Percentiles rank a stretch among this genome's conserved stretches.
These are phyloP conservation scores for Penicillium nordicum DNA, from an alignment of 2,329 filamentous ascomycete genomes.

Conservation along the genomic window DNA sequence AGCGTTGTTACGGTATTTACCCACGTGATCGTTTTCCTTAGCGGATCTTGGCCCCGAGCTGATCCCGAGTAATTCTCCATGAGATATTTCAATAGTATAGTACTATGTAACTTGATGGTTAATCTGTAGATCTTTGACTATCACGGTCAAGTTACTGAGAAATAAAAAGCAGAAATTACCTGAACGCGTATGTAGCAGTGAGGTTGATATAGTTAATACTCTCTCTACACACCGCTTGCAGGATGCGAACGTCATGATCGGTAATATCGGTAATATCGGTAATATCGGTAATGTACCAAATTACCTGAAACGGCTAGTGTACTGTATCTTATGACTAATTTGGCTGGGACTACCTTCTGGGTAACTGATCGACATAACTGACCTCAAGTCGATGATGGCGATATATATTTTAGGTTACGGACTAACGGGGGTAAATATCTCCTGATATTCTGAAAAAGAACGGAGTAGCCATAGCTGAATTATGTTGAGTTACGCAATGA, in stretches of 20 bases:
- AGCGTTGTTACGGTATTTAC: conserved; percentile 24
- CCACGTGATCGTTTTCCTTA: conserved; percentile 13
- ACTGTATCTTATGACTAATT: conserved; percentile 13
- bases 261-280: conserved; percentile 4
- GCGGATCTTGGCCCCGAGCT: not conserved
- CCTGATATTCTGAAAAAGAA: not conserved
- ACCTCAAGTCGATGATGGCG: conserved; percentile 6
- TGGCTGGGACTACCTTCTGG: not conserved
- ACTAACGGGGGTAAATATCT: not conserved
- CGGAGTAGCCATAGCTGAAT: not conserved
- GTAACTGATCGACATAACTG: not conserved
- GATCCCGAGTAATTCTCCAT: not conserved
- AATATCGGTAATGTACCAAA: conserved; percentile 11
- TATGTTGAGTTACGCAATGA: not conserved
- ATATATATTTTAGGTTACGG: not conserved
- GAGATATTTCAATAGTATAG: not conserved
- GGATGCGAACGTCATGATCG: conserved; percentile 19
- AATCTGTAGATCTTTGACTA: not conserved
- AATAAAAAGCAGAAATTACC: not conserved
- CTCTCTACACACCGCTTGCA: conserved; percentile 23
- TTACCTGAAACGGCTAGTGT: conserved; percentile 17
- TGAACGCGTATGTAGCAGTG: not conserved
- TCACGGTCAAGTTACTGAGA: not conserved
- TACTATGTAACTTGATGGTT: not conserved
- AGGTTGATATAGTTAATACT: not conserved